A percentile compares a stretch with the other conserved stretches of the same genome.
Evolutionary conservation across 495 filamentous ascomycete species (phyloP).

Genomic region (Penicillium simplicissimum): DNA sequence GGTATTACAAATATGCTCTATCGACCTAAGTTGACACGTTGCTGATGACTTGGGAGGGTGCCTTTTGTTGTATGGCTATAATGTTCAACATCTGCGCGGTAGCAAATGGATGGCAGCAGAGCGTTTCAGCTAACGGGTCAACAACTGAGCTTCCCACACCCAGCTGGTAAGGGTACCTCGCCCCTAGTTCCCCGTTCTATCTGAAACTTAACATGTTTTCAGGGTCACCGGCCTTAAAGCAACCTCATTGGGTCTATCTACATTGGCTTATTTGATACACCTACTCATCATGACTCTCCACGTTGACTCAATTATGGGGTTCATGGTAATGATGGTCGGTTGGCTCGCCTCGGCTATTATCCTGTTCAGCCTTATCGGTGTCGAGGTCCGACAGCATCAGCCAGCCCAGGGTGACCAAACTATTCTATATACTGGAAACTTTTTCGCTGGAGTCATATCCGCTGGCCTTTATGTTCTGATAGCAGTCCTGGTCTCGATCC

Average conservation of each 20-base stretch:
- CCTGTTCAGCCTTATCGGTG: conserved; percentile 13
- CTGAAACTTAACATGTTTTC: neutral
- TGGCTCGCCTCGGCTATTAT: conserved; percentile 66
- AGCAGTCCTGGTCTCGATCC: neutral
- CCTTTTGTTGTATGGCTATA: conserved; percentile 75
- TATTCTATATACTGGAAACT: neutral
- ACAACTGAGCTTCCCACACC: neutral
- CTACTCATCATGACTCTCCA: neutral
- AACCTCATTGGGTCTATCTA: neutral
- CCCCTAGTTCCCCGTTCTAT: neutral
- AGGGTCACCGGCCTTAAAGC: neutral
- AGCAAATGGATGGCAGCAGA: conserved; percentile 66
- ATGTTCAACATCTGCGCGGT: conserved; percentile 77
- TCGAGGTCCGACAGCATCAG: conserved; percentile 6
- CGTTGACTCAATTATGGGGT: conserved; percentile 13
- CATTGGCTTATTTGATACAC: neutral
- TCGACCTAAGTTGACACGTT: neutral
- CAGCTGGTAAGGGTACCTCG: neutral
- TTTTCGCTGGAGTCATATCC: conserved; percentile 1
- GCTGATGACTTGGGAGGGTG: conserved; percentile 42
- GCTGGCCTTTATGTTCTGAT: neutral
- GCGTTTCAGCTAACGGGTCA: conserved; percentile 42
- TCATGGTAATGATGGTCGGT: conserved; percentile 48
- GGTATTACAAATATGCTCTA: neutral
- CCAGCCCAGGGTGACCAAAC: neutral